Conservation (phyloP, 31 red algal species). For the Odonthalia washingtoniensis region DNA sequence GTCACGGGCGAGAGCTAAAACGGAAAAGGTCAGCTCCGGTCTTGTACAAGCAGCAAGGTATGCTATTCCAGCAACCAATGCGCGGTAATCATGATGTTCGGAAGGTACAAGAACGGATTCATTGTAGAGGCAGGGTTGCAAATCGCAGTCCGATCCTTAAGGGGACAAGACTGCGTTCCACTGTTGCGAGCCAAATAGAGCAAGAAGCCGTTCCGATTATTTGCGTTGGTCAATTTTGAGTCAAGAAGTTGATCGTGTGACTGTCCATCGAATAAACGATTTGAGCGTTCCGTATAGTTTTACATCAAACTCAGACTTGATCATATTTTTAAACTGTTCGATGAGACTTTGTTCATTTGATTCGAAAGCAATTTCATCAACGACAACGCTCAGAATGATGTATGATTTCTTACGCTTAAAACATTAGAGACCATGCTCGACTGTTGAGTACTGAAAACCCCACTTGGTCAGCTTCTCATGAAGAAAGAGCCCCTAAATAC, state of each 20-base stretch:
- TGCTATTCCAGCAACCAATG: not conserved
- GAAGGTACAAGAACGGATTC: not conserved
- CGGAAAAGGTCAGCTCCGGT: constrained; percentile 45
- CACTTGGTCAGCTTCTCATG: constrained; percentile 11
- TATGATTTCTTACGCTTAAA: not conserved
- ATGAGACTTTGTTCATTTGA: not conserved
- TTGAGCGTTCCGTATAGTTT: constrained; percentile 36
- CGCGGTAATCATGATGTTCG: constrained; percentile 6
- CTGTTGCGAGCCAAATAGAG: not conserved
- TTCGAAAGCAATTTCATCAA: constrained; percentile 48
- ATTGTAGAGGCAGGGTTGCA: not conserved
- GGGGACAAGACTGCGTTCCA: constrained; percentile 1
- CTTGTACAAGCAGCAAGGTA: constrained; percentile 27
- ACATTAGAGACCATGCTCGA: not conserved
- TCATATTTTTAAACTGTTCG: constrained; percentile 5
- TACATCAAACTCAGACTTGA: constrained; percentile 26
- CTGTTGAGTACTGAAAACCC: not conserved
- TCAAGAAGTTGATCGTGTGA: not conserved
- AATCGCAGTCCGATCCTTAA: not conserved
- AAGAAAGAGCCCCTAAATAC: constrained; percentile 20
- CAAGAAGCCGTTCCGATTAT: constrained; percentile 1
- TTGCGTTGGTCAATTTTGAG: constrained; percentile 5
- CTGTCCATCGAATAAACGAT: constrained; percentile 7
- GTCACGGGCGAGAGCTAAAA: constrained; percentile 7
- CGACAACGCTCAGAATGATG: not conserved